phyloP scores from a whole-genome alignment of 352 stramenopile species.

The Phytophthora ramorum region DNA sequence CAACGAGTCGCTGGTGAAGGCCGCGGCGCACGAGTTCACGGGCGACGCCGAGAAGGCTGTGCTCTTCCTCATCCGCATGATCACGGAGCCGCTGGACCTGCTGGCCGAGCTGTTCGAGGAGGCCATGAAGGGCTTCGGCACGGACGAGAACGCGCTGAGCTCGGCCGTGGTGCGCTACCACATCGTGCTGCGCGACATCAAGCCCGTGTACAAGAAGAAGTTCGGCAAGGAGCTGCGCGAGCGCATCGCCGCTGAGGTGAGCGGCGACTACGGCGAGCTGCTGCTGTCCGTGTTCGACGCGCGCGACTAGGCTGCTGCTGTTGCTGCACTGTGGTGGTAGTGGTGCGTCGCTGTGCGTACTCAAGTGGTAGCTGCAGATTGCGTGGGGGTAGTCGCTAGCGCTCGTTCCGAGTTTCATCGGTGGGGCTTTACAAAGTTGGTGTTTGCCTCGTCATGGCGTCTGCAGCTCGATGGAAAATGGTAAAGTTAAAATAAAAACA shows the following conservation, averaged over 20 bases:
- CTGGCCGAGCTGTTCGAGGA: constrained; percentile 73
- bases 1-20: constrained; percentile 66
- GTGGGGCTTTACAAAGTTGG: neutral
- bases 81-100: constrained; percentile 66
- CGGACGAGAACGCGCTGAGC: constrained; percentile 71
- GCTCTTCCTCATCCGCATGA: constrained; percentile 71
- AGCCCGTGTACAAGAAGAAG: constrained; percentile 84
- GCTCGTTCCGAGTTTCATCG: neutral
- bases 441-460: neutral
- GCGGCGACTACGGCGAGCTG: constrained; percentile 75
- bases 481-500: constrained; percentile 31
- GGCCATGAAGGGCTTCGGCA: constrained; percentile 79
- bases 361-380: neutral
- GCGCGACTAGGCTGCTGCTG: constrained; percentile 32
- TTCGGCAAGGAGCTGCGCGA: constrained; percentile 85
- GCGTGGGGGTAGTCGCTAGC: neutral
- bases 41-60: constrained; percentile 66
- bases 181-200: constrained; percentile 81
- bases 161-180: constrained; percentile 81
- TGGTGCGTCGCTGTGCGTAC: neutral
- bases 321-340: neutral
- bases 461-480: constrained; percentile 14
- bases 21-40: constrained; percentile 72
- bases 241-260: constrained; percentile 79
- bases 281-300: constrained; percentile 73